Base-by-base conservation (phyloP, 768 basidiomycete genomes). In the Boletus edulis region DNA sequence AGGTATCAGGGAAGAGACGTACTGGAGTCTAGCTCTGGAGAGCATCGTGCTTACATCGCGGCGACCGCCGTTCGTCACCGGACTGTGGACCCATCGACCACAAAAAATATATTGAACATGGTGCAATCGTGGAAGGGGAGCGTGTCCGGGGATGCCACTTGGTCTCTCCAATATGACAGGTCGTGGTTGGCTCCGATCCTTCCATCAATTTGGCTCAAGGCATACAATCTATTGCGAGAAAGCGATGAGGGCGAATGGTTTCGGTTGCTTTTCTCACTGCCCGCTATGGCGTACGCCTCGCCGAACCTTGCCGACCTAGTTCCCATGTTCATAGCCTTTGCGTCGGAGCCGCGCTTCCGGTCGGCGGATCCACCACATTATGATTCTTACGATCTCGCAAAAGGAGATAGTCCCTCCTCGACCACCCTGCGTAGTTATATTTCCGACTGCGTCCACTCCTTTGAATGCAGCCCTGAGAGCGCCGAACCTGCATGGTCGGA, bases 271-370 rank as follows among this genome's bases (percentile, higher is more conserved):
- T 76, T 76, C 41, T 63, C 65, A 3, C 57, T 75, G 4, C 61
- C 71, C 10, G 64, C 72, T 2, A 64, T 74, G 62, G 63, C 56
- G 13, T 75, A 72, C 53, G 42, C 3, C 13, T 34, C 32, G 3
- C 5, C 32, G 5, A 12, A 34, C 12, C 32, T 1, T 34, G 32
- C 11, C 32, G 45, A 52, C 6, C 62, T 72, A 27, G 55, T 72
- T 17, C 59, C 66, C 0, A 62, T 63, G 1, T 45, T 76, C 4
- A 42, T 77, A 15, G 64, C 75, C 3, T 71, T 74, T 50, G 58
- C 60, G 2, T 48, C 65, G 4, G 47, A 57, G 20, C 17, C 62
- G 14, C 57, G 49, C 15, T 43, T 55, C 53, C 31, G 34, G 14
- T 3, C 1, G 17, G 48, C 46, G 22, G 8, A 48, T 39, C 67